phyloP scores from a whole-genome alignment of 495 filamentous ascomycete genomes.

The Stereocaulon alpinum region DNA sequence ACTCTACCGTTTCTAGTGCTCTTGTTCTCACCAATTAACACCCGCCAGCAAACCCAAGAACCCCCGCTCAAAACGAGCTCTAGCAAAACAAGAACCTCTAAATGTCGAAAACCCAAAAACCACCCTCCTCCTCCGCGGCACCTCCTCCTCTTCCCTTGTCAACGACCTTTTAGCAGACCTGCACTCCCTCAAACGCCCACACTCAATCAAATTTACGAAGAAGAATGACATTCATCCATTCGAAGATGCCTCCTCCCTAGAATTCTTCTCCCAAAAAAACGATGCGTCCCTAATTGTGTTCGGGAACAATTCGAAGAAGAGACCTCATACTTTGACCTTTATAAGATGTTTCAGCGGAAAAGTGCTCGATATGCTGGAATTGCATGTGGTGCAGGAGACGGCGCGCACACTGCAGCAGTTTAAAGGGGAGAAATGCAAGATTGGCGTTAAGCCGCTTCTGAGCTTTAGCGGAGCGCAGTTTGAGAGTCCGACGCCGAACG shows the following conservation, averaged over 20 bases:
- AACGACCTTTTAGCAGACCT: slow-evolving; percentile 76
- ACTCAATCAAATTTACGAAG: slow-evolving; percentile 81
- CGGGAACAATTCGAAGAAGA: slow-evolving; percentile 78
- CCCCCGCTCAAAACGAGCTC: slow-evolving; percentile 83
- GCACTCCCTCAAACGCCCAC: slow-evolving; percentile 65
- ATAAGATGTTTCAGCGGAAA: slow-evolving; percentile 70
- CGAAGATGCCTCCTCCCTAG: slow-evolving; percentile 73
- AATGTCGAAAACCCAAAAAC: slow-evolving; percentile 76
- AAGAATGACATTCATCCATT: slow-evolving; percentile 92
- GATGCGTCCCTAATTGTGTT: slow-evolving; percentile 75
- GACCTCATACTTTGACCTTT: slow-evolving; percentile 81
- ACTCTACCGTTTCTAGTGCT: slow-evolving; percentile 3
- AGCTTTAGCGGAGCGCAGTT: slow-evolving; percentile 76
- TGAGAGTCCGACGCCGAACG: slow-evolving; percentile 61
- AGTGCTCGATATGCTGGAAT: slow-evolving; percentile 87
- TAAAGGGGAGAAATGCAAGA: slow-evolving; percentile 68
- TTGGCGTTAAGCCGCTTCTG: slow-evolving; percentile 80
- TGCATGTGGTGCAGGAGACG: slow-evolving; percentile 59
- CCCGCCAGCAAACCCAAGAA: slow-evolving; percentile 72
- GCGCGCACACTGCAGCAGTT: slow-evolving; percentile 63
- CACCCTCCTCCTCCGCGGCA: slow-evolving; percentile 75
- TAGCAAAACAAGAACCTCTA: slow-evolving; percentile 87
- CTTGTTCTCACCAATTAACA: slow-evolving; percentile 11
- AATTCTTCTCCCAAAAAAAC: slow-evolving; percentile 94
- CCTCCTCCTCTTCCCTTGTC: slow-evolving; percentile 64